Evolutionary conservation across 2,329 filamentous ascomycete genomes (phyloP), one percentile per base, ranked within the genome.

Genomic region (Xylaria sp.): DNA sequence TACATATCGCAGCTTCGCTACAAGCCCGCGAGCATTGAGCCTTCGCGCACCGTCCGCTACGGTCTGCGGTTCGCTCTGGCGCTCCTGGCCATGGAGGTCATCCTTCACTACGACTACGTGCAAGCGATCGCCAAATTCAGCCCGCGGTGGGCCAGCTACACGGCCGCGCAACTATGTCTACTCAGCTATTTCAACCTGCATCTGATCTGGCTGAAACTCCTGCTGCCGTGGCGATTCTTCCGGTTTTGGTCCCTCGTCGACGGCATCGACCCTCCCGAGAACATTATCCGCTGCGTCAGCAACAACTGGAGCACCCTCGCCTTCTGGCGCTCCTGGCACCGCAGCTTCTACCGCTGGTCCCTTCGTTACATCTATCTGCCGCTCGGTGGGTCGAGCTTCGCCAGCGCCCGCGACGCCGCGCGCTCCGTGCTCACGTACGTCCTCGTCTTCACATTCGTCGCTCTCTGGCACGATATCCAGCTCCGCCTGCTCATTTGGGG

Each of bases 141-240:
- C 23, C 94, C 94, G 0, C 85, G 90, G 71, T 99, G 96, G 96
- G 85, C 85, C 34, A 84, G 90, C 28, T 98, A 98, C 83, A 92
- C 94, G 0, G 91, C 96, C 0, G 91, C 92, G 54, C 94, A 99
- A 79, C 89, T 99, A 52, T 92, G 90, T 77, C 90, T 99, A 83
- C 87, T 99, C 13, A 96, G 94, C 46, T 98, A 92, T 84, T 97
- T 98, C 85, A 98, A 98, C 81, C 90, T 99, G 13, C 93, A 97
- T 82, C 90, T 98, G 78, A 97, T 99, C 80, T 99, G 97, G 97
- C 87, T 99, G 56, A 99, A 99, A 80, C 89, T 99, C 1, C 89
- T 99, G 4, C 89, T 99, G 8, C 96, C 96, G 0, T 99, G 95
- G 94, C 92, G 96, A n/a, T 91, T 98, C 80, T 98, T 98, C 88